Percentiles rank a stretch among this genome's conserved stretches.
These are phyloP conservation scores for Plasmodium fragile DNA, from an alignment of 169 alveolate species.

Conservation along the genomic window DNA sequence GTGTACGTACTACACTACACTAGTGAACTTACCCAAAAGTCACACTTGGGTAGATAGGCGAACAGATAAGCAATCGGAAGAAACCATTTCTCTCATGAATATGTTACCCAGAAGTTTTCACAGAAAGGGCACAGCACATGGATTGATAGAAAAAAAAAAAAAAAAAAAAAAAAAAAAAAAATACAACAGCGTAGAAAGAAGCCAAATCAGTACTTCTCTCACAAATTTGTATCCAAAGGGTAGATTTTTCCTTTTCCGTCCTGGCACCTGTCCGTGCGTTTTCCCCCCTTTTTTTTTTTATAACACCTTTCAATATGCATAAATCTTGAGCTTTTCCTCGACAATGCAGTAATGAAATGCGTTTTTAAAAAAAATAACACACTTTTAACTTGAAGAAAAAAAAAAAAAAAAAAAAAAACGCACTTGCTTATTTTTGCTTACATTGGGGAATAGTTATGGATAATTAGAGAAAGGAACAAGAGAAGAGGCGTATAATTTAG, in stretches of 20 bases:
- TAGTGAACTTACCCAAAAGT: not conserved
- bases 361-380: slow-evolving; percentile 7
- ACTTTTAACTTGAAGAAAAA: slow-evolving; percentile 10
- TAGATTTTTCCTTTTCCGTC: not conserved
- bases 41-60: not conserved
- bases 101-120: not conserved
- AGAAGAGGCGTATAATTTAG: not conserved
- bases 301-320: not conserved
- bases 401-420: not conserved
- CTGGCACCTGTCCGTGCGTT: not conserved
- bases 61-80: not conserved
- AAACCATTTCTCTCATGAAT: not conserved
- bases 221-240: not conserved
- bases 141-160: not conserved
- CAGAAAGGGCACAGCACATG: not conserved
- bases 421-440: not conserved
- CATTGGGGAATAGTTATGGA: slow-evolving; percentile 1
- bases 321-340: not conserved
- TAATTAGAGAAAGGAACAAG: not conserved
- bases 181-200: not conserved
- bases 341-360: slow-evolving; percentile 18
- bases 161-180: not conserved
- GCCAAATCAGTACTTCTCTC: not conserved
- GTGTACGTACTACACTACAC: not conserved
- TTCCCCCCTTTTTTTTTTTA: not conserved